Base-by-base conservation (phyloP, 1,284 basidiomycete species). In the Xerocomus nothofagi region DNA sequence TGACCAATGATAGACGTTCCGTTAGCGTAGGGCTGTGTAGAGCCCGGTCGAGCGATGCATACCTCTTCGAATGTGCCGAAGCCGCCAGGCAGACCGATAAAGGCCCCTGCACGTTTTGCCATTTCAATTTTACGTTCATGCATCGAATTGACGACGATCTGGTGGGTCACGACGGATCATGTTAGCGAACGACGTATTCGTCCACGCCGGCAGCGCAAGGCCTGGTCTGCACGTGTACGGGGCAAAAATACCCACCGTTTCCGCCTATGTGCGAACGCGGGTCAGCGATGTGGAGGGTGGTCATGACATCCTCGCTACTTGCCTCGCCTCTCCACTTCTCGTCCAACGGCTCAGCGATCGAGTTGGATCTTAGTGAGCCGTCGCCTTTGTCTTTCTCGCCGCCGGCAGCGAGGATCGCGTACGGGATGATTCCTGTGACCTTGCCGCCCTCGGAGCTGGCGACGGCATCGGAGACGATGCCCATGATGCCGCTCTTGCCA, bases 61-160 rank as follows among this genome's bases (percentile, higher is more conserved):
- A 88, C 88, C 77, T 97, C 94, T 68, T 97, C 94, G 57, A 91
- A 92, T 0, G 93, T 96, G 15, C 93, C 93, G 62, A 83, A 95
- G 0, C 94, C 94, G 30, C 94, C 94, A 6, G 94, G 93, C 11
- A 97, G 75, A 15, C 85, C 89, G 42, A 97, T 74, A 61, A 98
- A 98, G 0, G 84, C 93, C 26, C 80, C 77, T 0, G 81, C 80
- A 18, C 88, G 75, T 54, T 78, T 78, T 0, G 93, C 91, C 93
- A 97, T 96, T 61, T 86, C 82, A 12, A 87, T 76, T 67, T 97
- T 97, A 20, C 94, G 82, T 61, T 93, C 88, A 63, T 97, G 94
- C 94, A 98, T 97, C 1, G 87, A 87, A 45, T 82, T 75, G 3
- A 94, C 91, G 2, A 94, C 69, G 45, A 91, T 73, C 78, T 88